Evolutionary conservation across 2,329 filamentous ascomycete species (phyloP).

Genomic region (Onygenales sp.): DNA sequence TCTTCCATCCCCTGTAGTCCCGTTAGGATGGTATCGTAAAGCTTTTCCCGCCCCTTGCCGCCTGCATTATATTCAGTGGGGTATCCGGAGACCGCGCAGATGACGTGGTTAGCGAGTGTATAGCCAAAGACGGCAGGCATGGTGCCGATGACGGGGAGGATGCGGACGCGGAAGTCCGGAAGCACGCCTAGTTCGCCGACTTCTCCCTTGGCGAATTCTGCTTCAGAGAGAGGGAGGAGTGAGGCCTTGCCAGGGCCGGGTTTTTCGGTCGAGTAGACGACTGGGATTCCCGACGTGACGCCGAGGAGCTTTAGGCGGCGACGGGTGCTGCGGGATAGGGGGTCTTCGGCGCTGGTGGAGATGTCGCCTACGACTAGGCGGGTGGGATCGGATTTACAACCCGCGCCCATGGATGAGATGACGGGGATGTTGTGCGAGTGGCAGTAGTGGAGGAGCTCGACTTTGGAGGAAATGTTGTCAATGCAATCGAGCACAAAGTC

Average conservation of each 20-base stretch:
- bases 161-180: slow-evolving; percentile 88
- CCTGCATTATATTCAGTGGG: slow-evolving; percentile 69
- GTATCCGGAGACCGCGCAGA: slow-evolving; percentile 71
- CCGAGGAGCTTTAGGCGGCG: slow-evolving; percentile 67
- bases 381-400: slow-evolving; percentile 81
- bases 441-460: slow-evolving; percentile 81
- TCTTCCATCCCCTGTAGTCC: slow-evolving; percentile 71
- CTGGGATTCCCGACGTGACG: slow-evolving; percentile 75
- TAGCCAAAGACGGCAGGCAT: slow-evolving; percentile 97
- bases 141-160: slow-evolving; percentile 85
- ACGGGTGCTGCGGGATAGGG: slow-evolving; percentile 74
- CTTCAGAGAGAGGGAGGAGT: slow-evolving; percentile 74
- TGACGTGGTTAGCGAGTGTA: slow-evolving; percentile 83
- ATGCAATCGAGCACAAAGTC: slow-evolving; percentile 96
- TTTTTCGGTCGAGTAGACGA: slow-evolving; percentile 88
- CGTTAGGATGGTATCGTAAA: slow-evolving; percentile 77
- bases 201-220: slow-evolving; percentile 76
- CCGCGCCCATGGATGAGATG: slow-evolving; percentile 92
- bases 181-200: slow-evolving; percentile 82
- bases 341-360: slow-evolving; percentile 75
- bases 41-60: slow-evolving; percentile 75
- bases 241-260: slow-evolving; percentile 84
- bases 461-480: slow-evolving; percentile 96
- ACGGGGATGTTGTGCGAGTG: slow-evolving; percentile 67
- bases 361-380: slow-evolving; percentile 87